phyloP scores from a whole-genome alignment of 176 grass and related monocot genomes.

The Aegilops umbellulata region DNA sequence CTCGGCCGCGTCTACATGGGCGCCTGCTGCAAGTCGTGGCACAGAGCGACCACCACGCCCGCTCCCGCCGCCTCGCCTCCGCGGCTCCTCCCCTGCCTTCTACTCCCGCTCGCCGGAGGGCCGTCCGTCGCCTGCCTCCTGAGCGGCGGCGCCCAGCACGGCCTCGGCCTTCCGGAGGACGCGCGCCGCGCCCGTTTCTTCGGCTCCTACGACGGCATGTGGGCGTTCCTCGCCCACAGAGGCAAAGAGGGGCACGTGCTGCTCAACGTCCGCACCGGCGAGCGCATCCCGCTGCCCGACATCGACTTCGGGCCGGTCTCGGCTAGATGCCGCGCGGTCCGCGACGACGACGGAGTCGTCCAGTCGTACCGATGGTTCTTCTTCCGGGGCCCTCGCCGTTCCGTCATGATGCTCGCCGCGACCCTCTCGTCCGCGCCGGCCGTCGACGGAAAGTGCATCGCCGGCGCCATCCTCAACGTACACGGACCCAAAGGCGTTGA shows the following conservation, averaged over 20 bases:
- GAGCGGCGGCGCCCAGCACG: no score
- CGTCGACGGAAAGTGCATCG: neutral
- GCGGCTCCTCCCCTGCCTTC: neutral
- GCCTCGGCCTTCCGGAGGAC: neutral
- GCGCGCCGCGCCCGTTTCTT: neutral
- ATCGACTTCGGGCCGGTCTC: neutral
- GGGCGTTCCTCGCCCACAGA: neutral
- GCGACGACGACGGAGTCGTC: neutral
- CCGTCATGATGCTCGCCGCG: neutral
- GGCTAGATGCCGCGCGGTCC: accelerated
- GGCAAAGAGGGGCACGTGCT: neutral
- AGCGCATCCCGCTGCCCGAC: neutral
- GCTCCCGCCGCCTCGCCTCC: neutral
- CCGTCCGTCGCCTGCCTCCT: neutral
- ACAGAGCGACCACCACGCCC: neutral
- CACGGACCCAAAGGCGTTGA: neutral
- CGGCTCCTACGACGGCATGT: neutral
- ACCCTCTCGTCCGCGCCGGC: neutral
- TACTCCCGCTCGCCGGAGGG: neutral
- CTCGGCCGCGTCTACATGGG: neutral
- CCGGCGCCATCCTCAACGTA: neutral
- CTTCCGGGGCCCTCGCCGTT: neutral
- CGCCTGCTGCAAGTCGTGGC: neutral
- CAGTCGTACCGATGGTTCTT: neutral
- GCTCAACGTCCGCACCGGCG: neutral